Percentiles rank a stretch among this genome's conserved stretches.
Evolutionary conservation across 495 filamentous ascomycete species (phyloP).

Genomic region (Trichoderma virens): DNA sequence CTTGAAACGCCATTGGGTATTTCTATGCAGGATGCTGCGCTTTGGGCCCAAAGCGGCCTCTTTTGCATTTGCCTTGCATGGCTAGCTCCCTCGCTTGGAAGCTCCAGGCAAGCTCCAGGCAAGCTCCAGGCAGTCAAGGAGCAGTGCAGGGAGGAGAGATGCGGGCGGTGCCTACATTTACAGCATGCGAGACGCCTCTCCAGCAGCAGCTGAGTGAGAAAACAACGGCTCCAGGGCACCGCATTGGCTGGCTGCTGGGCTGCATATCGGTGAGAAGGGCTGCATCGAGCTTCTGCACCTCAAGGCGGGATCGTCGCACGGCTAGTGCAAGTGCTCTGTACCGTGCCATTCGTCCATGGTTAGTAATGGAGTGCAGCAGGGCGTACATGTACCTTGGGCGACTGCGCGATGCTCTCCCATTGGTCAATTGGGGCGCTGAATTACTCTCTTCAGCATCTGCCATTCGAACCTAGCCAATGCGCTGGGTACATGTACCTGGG

Average conservation of each 20-base stretch:
- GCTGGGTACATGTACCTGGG: neutral
- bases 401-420: neutral
- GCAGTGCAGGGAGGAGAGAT: too few relatives aligned
- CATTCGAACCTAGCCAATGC: neutral
- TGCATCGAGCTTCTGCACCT: neutral
- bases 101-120: too few relatives aligned
- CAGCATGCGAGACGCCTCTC: too few relatives aligned
- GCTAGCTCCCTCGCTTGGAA: too few relatives aligned
- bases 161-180: too few relatives aligned
- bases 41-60: neutral
- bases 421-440: neutral
- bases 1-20: neutral
- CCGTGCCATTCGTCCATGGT: neutral
- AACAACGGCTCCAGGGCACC: neutral
- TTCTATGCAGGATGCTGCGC: neutral
- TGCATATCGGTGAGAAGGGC: neutral
- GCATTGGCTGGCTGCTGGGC: neutral
- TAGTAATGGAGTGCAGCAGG: neutral
- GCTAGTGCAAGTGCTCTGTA: neutral
- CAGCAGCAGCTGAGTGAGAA: neutral
- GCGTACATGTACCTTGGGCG: neutral
- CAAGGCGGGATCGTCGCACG: neutral
- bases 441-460: neutral
- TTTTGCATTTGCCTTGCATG: neutral
- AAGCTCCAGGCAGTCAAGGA: too few relatives aligned